Conservation (phyloP, 148 eudicot genomes). For the Polygonum aviculare region DNA sequence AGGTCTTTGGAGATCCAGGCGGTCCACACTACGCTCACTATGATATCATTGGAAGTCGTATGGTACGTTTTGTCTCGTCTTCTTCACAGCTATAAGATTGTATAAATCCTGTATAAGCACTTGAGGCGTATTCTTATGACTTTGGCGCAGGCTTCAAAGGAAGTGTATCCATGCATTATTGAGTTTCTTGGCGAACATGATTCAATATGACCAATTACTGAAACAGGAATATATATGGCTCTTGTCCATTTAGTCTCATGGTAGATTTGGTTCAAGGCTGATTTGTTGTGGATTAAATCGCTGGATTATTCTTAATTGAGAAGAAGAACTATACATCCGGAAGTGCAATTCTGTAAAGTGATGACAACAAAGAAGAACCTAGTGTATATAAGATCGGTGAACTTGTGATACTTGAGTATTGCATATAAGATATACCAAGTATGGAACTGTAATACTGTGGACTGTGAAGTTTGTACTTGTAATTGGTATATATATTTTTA, state of each 20-base stretch:
- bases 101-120: background rate
- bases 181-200: conserved; percentile 42
- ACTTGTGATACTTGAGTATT: background rate
- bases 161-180: conserved; percentile 43
- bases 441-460: background rate
- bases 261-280: background rate
- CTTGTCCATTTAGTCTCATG: background rate
- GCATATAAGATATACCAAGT: too few species aligned
- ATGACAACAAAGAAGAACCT: background rate
- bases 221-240: background rate
- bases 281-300: background rate
- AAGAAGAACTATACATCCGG: background rate
- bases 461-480: background rate
- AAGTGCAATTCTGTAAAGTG: background rate
- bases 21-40: conserved; percentile 82
- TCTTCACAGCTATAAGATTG: background rate
- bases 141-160: conserved; percentile 44
- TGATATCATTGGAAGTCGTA: conserved; percentile 52
- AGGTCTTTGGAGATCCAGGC: conserved; percentile 54
- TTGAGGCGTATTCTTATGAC: background rate
- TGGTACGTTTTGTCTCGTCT: conserved; percentile 21
- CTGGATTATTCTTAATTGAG: background rate
- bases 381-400: conserved; percentile 4
- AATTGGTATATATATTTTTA: background rate
- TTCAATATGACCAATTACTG: background rate